Evolutionary conservation across 176 grass and related monocot species (phyloP).

Genomic region (Aegilops bicornis): DNA sequence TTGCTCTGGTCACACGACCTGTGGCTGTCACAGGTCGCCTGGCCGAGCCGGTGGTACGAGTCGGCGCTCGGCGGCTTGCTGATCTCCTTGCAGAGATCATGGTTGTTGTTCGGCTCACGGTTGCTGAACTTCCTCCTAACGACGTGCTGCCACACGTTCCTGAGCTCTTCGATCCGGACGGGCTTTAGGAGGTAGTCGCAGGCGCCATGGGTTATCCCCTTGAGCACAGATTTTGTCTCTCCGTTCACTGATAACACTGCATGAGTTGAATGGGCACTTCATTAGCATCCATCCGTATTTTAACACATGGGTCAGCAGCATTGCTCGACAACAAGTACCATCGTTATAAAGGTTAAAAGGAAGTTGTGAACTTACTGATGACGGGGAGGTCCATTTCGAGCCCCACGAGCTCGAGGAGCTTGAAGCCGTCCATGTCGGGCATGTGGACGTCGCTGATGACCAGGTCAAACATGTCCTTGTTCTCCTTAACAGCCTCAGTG

Average conservation of each 20-base stretch:
- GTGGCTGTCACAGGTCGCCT: not conserved
- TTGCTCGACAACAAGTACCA: not conserved
- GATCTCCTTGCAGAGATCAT: slow-evolving; percentile 34
- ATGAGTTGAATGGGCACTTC: not conserved
- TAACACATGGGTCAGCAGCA: not conserved
- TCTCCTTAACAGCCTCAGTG: slow-evolving; percentile 64
- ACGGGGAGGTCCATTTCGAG: slow-evolving; percentile 92
- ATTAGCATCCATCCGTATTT: slow-evolving; percentile 28
- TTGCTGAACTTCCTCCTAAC: slow-evolving; percentile 58
- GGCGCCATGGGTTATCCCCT: slow-evolving; percentile 82
- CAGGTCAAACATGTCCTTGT: slow-evolving; percentile 67
- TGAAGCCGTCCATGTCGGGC: slow-evolving; percentile 80
- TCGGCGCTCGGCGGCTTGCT: slow-evolving; percentile 31
- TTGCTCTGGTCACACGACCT: slow-evolving; percentile 25
- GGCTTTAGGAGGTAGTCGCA: slow-evolving; percentile 88
- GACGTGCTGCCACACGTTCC: slow-evolving; percentile 86
- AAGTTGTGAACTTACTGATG: slow-evolving; percentile 68
- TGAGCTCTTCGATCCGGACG: slow-evolving; percentile 61
- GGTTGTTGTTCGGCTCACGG: slow-evolving; percentile 27
- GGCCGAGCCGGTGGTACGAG: slow-evolving; percentile 24
- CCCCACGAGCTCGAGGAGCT: slow-evolving; percentile 65
- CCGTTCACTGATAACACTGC: slow-evolving; percentile 84
- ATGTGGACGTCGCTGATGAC: slow-evolving; percentile 81
- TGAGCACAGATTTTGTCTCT: slow-evolving; percentile 69
- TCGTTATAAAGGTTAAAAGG: not conserved